These are phyloP conservation scores for Cenchrus americanus DNA, from an alignment of 176 grass and related monocot species.

Conservation along the genomic window DNA sequence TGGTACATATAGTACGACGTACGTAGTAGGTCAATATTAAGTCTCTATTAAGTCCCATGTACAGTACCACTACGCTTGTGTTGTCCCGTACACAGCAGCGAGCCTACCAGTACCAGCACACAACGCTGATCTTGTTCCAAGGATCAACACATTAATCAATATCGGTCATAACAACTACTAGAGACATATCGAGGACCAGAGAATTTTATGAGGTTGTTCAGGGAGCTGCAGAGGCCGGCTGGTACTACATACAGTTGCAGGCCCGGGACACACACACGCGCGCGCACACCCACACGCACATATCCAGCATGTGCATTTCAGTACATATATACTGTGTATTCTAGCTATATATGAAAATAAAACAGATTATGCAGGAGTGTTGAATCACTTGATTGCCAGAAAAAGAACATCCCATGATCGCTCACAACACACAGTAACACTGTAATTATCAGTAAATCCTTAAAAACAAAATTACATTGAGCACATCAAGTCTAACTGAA, in stretches of 20 bases:
- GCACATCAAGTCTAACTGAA: not conserved
- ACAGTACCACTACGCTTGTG: not conserved
- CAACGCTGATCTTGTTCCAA: not conserved
- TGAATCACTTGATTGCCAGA: not conserved
- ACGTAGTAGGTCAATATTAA: not conserved
- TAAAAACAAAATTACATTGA: not conserved
- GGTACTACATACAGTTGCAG: conserved; percentile 29
- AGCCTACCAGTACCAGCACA: not conserved
- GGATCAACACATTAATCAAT: conserved; percentile 43
- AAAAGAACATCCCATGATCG: not conserved
- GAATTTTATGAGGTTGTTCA: conserved; percentile 58
- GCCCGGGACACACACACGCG: not conserved
- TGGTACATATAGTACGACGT: too few relatives aligned
- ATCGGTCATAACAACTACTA: conserved; percentile 44
- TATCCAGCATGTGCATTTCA: conserved; percentile 23
- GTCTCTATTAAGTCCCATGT: not conserved
- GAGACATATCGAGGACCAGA: conserved; percentile 45
- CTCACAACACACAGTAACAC: not conserved
- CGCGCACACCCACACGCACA: not conserved
- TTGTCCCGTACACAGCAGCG: not conserved
- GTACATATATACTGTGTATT: not conserved
- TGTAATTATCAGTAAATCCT: not conserved
- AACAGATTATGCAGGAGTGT: not conserved
- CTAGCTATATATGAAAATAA: not conserved
- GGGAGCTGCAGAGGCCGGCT: conserved; percentile 11